These are phyloP conservation scores for Pterula multifida DNA, from an alignment of 1,284 basidiomycete species.

Conservation along the genomic window DNA sequence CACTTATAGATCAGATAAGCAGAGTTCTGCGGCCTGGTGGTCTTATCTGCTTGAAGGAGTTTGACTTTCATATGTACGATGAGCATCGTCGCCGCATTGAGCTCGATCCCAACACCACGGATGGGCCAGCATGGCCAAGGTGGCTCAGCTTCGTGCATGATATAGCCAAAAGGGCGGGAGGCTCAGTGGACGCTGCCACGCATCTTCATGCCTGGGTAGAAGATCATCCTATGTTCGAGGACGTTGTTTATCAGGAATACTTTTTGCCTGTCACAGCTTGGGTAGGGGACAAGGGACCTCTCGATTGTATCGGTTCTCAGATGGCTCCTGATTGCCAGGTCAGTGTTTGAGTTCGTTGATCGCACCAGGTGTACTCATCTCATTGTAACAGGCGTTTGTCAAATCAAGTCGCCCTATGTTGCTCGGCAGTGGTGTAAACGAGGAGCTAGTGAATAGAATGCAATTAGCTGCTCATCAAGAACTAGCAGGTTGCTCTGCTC, in stretches of 20 bases:
- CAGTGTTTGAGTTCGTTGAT: constrained; percentile 10
- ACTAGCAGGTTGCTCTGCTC: constrained; percentile 31
- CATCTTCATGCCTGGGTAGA: constrained; percentile 41
- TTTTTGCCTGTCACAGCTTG: constrained; percentile 49
- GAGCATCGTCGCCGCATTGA: constrained; percentile 31
- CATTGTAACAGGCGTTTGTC: constrained; percentile 40
- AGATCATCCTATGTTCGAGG: constrained; percentile 40
- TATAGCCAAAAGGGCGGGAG: constrained; percentile 45
- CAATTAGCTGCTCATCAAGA: constrained; percentile 38
- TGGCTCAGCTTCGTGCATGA: constrained; percentile 42
- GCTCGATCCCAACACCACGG: constrained; percentile 26
- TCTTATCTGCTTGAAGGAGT: constrained; percentile 53
- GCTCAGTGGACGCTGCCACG: constrained; percentile 44
- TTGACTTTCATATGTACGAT: constrained; percentile 54
- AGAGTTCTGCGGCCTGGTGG: constrained; percentile 59
- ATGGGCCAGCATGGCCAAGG: constrained; percentile 42
- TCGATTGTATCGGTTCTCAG: constrained; percentile 16
- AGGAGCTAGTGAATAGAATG: constrained; percentile 37
- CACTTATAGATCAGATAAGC: constrained; percentile 54
- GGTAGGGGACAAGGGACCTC: constrained; percentile 17
- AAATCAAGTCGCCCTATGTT: constrained; percentile 54
- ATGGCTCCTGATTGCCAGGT: constrained; percentile 29
- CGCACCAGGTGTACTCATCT: neutral
- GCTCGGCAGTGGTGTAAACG: constrained; percentile 45
- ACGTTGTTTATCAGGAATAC: constrained; percentile 39